These are phyloP conservation scores for Tricholoma saponaceum DNA, from an alignment of 768 basidiomycete species.

Conservation along the genomic window DNA sequence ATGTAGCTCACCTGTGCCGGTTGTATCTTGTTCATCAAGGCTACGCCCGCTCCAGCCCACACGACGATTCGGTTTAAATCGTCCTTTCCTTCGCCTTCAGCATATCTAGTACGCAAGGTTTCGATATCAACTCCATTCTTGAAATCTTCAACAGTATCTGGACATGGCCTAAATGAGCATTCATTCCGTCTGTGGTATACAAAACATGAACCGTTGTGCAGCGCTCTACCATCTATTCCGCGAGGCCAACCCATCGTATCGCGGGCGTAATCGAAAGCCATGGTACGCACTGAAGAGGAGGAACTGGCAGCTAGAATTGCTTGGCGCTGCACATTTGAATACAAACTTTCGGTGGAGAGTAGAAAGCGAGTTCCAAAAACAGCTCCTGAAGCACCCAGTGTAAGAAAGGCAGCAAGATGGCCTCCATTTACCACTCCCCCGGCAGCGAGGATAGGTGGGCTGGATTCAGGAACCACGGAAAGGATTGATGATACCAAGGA, in stretches of 20 bases:
- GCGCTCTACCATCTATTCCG: constrained; percentile 58
- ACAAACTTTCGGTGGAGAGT: constrained; percentile 61
- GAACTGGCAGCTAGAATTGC: constrained; percentile 46
- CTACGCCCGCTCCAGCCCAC: constrained; percentile 70
- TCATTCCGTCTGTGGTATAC: background rate
- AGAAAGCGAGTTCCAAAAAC: constrained; percentile 77
- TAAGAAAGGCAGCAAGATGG: constrained; percentile 62
- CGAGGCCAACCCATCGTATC: constrained; percentile 55
- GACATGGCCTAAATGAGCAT: background rate
- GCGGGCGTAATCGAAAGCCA: constrained; percentile 60
- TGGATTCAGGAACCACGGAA: constrained; percentile 32
- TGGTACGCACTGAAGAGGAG: constrained; percentile 47
- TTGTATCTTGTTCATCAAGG: constrained; percentile 41
- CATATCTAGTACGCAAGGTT: constrained; percentile 38
- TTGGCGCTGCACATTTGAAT: constrained; percentile 48
- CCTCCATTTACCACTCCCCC: constrained; percentile 67
- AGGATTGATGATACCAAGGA: constrained; percentile 57
- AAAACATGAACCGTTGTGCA: constrained; percentile 43
- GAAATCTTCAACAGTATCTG: constrained; percentile 54
- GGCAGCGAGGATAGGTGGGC: constrained; percentile 63
- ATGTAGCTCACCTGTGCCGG: constrained; percentile 32
- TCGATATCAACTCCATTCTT: constrained; percentile 44
- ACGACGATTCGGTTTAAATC: constrained; percentile 52
- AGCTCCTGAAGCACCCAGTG: constrained; percentile 63
- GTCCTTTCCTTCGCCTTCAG: constrained; percentile 37